Conservation (phyloP, 371 early-diverging fungal genomes). For the Saksenaea vasiformis region DNA sequence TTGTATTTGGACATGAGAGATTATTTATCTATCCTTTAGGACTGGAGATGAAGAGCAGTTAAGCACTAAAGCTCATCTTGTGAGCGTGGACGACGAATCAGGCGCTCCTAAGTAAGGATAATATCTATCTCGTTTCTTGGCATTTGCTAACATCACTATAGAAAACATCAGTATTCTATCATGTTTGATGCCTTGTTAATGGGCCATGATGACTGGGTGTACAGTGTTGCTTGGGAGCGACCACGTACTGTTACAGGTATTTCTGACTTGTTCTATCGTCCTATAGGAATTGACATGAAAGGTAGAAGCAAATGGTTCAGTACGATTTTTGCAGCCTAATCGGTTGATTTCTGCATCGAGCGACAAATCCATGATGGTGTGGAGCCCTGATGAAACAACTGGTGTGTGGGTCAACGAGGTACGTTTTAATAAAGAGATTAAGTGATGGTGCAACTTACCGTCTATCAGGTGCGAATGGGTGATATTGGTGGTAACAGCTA, state of each 20-base stretch:
- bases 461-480: slow-evolving; percentile 72
- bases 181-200: slow-evolving; percentile 88
- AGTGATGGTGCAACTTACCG: background rate
- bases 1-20: background rate
- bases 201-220: slow-evolving; percentile 97
- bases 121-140: background rate
- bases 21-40: slow-evolving; percentile 17
- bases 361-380: slow-evolving; percentile 92
- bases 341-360: slow-evolving; percentile 85
- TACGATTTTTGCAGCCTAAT: slow-evolving; percentile 64
- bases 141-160: slow-evolving; percentile 7
- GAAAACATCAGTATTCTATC: slow-evolving; percentile 57
- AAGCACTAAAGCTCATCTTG: slow-evolving; percentile 79
- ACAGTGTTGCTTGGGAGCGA: slow-evolving; percentile 79
- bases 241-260: slow-evolving; percentile 31
- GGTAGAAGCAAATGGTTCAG: slow-evolving; percentile 14
- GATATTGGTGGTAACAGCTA: slow-evolving; percentile 83
- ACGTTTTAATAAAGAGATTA: background rate
- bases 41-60: slow-evolving; percentile 59
- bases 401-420: slow-evolving; percentile 87
- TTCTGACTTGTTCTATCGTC: background rate
- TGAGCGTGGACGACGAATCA: slow-evolving; percentile 46
- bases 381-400: slow-evolving; percentile 81
- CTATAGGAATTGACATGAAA: background rate
- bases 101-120: slow-evolving; percentile 7